These are phyloP conservation scores for Saccharum hybrid DNA, from an alignment of 202 grass and related monocot genomes.

Conservation along the genomic window DNA sequence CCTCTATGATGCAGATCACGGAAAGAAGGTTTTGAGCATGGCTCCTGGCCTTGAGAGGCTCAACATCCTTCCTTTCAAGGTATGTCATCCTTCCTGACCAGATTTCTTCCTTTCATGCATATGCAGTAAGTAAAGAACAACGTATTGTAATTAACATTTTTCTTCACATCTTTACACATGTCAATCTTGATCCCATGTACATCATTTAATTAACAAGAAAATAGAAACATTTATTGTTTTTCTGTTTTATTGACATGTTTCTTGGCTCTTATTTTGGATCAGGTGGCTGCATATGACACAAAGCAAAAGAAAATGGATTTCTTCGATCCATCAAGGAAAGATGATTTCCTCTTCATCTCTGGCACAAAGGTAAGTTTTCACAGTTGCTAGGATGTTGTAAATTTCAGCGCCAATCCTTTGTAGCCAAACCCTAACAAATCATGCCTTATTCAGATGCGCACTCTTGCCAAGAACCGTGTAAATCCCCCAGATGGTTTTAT, in stretches of 20 bases:
- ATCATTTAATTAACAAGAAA: conserved; percentile 13
- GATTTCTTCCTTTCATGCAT: conserved; percentile 9
- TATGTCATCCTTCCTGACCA: conserved; percentile 35
- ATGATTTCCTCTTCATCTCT: conserved; percentile 98
- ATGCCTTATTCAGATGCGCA: conserved; percentile 71
- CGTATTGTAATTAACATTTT: conserved; percentile 8
- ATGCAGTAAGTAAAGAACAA: neutral
- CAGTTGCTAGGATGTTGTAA: neutral
- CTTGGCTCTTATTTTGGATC: conserved; percentile 29
- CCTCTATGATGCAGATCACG: conserved; percentile 96
- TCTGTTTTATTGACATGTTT: conserved; percentile 29
- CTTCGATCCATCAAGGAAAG: conserved; percentile 90
- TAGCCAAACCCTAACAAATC: conserved; percentile 30
- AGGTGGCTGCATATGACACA: conserved; percentile 96
- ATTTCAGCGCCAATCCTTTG: conserved; percentile 1
- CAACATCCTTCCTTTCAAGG: conserved; percentile 99
- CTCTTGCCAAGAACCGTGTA: conserved; percentile 80
- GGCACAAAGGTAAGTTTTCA: conserved; percentile 84
- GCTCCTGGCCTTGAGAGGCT: conserved; percentile 94
- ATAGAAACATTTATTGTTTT: neutral
- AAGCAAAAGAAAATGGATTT: conserved; percentile 94
- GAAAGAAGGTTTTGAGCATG: conserved; percentile 96
- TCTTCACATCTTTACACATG: neutral
- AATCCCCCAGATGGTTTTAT: conserved; percentile 94
- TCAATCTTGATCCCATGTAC: neutral